A percentile compares a stretch with the other conserved stretches of the same genome.
Evolutionary conservation across 2,329 filamentous ascomycete genomes (phyloP).

Genomic region (Nemania sp.): DNA sequence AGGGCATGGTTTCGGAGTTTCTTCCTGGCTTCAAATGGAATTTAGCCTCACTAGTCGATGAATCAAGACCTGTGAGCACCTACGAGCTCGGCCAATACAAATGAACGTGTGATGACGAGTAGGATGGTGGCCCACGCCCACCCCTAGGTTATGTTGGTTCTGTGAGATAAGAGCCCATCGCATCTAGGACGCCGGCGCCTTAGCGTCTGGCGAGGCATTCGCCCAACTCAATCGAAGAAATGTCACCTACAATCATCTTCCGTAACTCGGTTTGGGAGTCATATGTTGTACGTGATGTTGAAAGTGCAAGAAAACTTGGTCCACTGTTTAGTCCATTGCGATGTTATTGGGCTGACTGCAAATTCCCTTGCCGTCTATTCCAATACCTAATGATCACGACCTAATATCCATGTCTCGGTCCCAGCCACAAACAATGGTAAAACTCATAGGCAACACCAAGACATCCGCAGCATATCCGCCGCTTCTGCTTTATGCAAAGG

Average conservation of each 20-base stretch:
- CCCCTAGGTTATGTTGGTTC: not conserved
- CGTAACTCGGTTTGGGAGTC: not conserved
- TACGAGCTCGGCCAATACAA: slow-evolving; percentile 21
- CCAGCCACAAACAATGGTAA: slow-evolving; percentile 20
- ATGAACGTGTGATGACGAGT: slow-evolving; percentile 21
- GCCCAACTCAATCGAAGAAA: not conserved
- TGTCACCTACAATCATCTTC: not conserved
- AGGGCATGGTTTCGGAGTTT: slow-evolving; percentile 53
- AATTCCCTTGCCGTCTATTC: slow-evolving; percentile 5
- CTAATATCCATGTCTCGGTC: slow-evolving; percentile 19
- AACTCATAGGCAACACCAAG: slow-evolving; percentile 25
- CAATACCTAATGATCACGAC: slow-evolving; percentile 22
- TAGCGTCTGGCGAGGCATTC: not conserved
- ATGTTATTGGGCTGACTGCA: slow-evolving; percentile 25
- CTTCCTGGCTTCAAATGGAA: slow-evolving; percentile 47
- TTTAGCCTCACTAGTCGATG: slow-evolving; percentile 49
- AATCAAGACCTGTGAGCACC: slow-evolving; percentile 47
- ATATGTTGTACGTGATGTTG: too few species aligned
- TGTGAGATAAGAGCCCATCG: slow-evolving; percentile 1
- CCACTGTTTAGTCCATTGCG: slow-evolving; percentile 13
- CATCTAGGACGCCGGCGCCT: not conserved
- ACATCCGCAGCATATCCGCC: slow-evolving; percentile 11
- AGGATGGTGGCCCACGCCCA: slow-evolving; percentile 2
- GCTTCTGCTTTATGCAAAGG: slow-evolving; percentile 35
- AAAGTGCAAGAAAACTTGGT: not conserved